phyloP scores from a whole-genome alignment of 352 stramenopile genomes.

The Pelagophyceae sp. region DNA sequence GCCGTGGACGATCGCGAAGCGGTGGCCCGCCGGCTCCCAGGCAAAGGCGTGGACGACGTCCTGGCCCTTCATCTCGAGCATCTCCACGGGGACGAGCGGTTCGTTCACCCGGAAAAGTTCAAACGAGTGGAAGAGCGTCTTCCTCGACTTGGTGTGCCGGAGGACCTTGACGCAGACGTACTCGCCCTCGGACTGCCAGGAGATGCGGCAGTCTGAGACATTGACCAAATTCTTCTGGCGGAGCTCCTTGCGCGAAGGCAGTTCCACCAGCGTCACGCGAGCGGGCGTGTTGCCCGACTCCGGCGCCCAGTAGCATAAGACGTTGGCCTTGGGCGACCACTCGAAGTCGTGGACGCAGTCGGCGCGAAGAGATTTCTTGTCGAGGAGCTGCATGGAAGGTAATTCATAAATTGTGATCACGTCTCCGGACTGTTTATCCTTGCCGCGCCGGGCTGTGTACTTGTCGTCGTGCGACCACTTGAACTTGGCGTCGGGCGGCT shows the following conservation, averaged over 20 bases:
- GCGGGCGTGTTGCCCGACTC: constrained; percentile 84
- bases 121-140: constrained; percentile 97
- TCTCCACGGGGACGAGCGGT: constrained; percentile 88
- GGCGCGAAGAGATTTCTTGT: constrained; percentile 88
- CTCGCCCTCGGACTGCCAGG: constrained; percentile 90
- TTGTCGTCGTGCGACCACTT: constrained; percentile 91
- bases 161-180: constrained; percentile 65
- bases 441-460: constrained; percentile 86
- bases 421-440: constrained; percentile 48
- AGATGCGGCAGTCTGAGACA: constrained; percentile 80
- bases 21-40: constrained; percentile 87
- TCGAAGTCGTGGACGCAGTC: constrained; percentile 93
- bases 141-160: constrained; percentile 77
- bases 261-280: constrained; percentile 89
- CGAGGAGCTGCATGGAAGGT: constrained; percentile 88
- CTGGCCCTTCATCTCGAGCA: constrained; percentile 83
- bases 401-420: constrained; percentile 85
- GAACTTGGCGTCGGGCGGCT: constrained; percentile 42
- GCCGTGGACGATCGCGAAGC: constrained; percentile 92
- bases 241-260: constrained; percentile 83
- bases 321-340: constrained; percentile 86
- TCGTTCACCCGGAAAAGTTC: constrained; percentile 93
- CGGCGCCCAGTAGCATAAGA: constrained; percentile 91
- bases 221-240: constrained; percentile 98
- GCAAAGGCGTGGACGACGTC: constrained; percentile 86